These are phyloP conservation scores for Plenodomus lindquistii DNA, from an alignment of 2,329 filamentous ascomycete genomes.

Conservation along the genomic window DNA sequence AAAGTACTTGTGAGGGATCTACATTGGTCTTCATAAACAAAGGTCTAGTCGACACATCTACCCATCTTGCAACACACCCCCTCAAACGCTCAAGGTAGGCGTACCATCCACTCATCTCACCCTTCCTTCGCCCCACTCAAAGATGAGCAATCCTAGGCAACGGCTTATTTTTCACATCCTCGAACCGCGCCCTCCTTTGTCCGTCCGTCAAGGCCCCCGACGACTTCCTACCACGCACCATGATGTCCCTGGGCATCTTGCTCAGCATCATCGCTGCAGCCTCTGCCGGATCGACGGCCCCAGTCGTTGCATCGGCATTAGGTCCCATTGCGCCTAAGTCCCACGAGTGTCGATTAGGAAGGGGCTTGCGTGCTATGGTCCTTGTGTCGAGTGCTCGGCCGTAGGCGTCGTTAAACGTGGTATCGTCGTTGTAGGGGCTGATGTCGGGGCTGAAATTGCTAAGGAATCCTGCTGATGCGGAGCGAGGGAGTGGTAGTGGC, in stretches of 20 bases:
- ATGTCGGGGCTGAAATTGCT: slow-evolving; percentile 25
- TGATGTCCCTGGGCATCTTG: slow-evolving; percentile 9
- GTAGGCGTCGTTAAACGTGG: slow-evolving; percentile 7
- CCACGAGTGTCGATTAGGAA: slow-evolving; percentile 14
- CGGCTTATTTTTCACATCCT: slow-evolving; percentile 35
- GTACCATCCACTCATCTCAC: background rate
- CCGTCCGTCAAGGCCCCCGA: slow-evolving; percentile 1
- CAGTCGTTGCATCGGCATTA: slow-evolving; percentile 2
- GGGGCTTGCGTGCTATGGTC: slow-evolving; percentile 3
- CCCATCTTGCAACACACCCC: background rate
- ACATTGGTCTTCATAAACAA: too few species aligned
- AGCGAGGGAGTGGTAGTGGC: slow-evolving; percentile 5
- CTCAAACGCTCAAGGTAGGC: background rate
- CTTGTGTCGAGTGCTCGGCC: slow-evolving; percentile 15
- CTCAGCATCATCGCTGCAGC: slow-evolving; percentile 8
- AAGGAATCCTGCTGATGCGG: slow-evolving; percentile 20
- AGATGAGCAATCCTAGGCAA: slow-evolving; percentile 29
- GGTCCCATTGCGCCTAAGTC: slow-evolving; percentile 15
- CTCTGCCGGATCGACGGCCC: slow-evolving; percentile 6
- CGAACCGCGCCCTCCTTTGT: slow-evolving; percentile 14
- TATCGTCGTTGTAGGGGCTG: slow-evolving; percentile 16
- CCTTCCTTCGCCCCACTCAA: slow-evolving; percentile 1
- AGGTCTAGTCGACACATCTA: too few species aligned
- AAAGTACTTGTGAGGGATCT: too few species aligned
- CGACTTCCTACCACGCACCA: slow-evolving; percentile 1